Percentiles rank a stretch among this genome's conserved stretches.
Evolutionary conservation across 805 yeast genomes (phyloP).

Genomic region (Kodamaea jinghongensis): DNA sequence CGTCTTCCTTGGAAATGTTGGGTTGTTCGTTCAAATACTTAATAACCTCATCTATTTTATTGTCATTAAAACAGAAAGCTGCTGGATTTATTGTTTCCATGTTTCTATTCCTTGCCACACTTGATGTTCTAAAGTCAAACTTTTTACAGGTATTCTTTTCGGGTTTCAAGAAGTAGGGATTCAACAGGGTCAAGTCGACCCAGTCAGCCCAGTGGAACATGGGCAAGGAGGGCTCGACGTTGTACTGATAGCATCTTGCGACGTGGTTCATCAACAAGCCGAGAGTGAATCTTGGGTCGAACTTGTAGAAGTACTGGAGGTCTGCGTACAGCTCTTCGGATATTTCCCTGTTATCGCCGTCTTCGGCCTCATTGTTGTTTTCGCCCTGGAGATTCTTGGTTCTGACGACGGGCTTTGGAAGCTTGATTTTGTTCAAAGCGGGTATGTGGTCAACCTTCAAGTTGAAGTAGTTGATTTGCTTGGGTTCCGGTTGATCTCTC

Average conservation of each 20-base stretch:
- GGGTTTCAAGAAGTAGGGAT: slow-evolving; percentile 14
- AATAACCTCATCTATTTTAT: slow-evolving; percentile 15
- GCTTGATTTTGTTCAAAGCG: too few species aligned
- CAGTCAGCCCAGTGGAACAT: slow-evolving; percentile 36
- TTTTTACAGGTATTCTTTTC: slow-evolving; percentile 18
- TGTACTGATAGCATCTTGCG: neutral
- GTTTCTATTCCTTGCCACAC: neutral
- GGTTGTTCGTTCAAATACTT: neutral
- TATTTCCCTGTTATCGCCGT: neutral
- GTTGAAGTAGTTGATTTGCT: neutral
- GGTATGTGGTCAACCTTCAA: too few species aligned
- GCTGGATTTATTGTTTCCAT: slow-evolving; percentile 9
- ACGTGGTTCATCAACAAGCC: slow-evolving; percentile 16
- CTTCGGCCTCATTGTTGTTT: neutral
- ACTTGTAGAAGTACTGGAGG: slow-evolving; percentile 10
- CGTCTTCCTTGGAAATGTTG: neutral
- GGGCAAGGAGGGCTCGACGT: slow-evolving; percentile 10
- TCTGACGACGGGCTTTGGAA: too few species aligned
- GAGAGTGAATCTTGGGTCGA: slow-evolving; percentile 30
- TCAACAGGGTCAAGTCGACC: slow-evolving; percentile 21
- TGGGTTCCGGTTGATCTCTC: neutral
- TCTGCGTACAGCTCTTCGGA: neutral
- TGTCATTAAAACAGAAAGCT: slow-evolving; percentile 26
- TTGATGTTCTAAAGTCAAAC: slow-evolving; percentile 15
- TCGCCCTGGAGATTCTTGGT: neutral